Percentiles rank a stretch among this genome's conserved stretches.
phyloP scores from a whole-genome alignment of 202 grass and related monocot species.

The Elaeis oleifera region DNA sequence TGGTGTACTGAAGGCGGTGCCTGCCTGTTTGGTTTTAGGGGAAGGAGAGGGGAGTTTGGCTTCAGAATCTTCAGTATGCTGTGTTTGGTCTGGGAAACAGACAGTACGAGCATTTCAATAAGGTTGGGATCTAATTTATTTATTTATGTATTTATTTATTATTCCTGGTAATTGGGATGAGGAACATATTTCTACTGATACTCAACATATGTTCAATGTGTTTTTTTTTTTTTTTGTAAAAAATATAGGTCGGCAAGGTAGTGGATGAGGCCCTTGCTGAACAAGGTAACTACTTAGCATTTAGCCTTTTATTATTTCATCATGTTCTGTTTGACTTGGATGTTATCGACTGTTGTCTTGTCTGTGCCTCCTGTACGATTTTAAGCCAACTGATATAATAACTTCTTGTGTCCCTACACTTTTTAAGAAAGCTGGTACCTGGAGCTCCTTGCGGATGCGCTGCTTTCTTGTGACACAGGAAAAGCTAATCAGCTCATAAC shows the following conservation, averaged over 20 bases:
- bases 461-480: too few species aligned
- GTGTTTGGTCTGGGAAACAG: slow-evolving; percentile 12
- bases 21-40: slow-evolving; percentile 12
- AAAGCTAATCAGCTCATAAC: too few species aligned
- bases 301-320: too few species aligned
- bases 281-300: slow-evolving; percentile 2
- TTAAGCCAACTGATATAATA: too few species aligned
- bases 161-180: neutral
- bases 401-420: too few species aligned
- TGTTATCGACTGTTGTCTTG: too few species aligned
- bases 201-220: neutral
- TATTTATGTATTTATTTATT: neutral
- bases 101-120: slow-evolving; percentile 16
- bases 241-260: slow-evolving; percentile 40
- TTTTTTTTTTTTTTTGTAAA: neutral
- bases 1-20: too few species aligned
- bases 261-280: slow-evolving; percentile 6
- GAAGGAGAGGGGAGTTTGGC: slow-evolving; percentile 2
- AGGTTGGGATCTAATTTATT: neutral
- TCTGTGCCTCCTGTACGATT: too few species aligned
- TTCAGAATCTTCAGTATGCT: slow-evolving; percentile 5
- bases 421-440: too few species aligned
- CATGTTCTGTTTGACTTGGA: too few species aligned
- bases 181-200: neutral
- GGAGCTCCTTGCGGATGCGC: too few species aligned